Base-by-base conservation (phyloP, 176 grass and related monocot genomes). In the Typha latifolia region DNA sequence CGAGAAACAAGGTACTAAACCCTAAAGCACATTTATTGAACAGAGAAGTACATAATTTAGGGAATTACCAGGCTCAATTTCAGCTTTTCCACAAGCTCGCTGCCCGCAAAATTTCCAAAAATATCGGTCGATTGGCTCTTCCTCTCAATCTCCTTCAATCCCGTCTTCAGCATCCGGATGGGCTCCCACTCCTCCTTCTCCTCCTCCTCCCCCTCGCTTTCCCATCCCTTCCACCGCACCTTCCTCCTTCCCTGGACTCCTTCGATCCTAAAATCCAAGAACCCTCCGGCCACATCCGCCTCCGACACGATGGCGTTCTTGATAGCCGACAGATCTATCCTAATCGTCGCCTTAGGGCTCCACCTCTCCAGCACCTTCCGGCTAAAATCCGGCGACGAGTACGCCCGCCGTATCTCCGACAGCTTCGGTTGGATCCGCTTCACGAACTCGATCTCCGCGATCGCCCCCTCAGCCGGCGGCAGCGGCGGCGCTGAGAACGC, bases 301-400 rank as follows among this genome's bases (percentile, higher is more conserved):
- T 90, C 94, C 31, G 81, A 67, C 57, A 84, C 89, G 63, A 99
- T 85, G 57, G 85, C 89, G 68, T 80, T 90, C 69, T 74, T 75
- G 12, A 99, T 83, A 2, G 86, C 80, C 0, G 89, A 99, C 5
- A 99, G 83, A 85, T 93, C 89, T 3, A 93, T 76, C 29, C 78
- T 70, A 32, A 87, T 85, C 32, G 73, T 75, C 27, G 80, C 48
- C 64, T 84, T 84, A 48, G 81, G 75, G 48, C 64, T 74, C 81
- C 81, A 84, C 69, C 75, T 84, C 70, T 78, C 81, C 15, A 84
- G 81, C 26, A 84, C 81, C 72, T 73, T 73, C 64, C 74, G 49
- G 3, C 81, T 66, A 9, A 84, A 84, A 8, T 78, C 81, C 5
- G 64, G 81, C 49, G 75, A 73, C 16, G 81, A 84, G 77, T 84